phyloP scores from a whole-genome alignment of 1,284 basidiomycete species.

The Austropuccinia psidii region DNA sequence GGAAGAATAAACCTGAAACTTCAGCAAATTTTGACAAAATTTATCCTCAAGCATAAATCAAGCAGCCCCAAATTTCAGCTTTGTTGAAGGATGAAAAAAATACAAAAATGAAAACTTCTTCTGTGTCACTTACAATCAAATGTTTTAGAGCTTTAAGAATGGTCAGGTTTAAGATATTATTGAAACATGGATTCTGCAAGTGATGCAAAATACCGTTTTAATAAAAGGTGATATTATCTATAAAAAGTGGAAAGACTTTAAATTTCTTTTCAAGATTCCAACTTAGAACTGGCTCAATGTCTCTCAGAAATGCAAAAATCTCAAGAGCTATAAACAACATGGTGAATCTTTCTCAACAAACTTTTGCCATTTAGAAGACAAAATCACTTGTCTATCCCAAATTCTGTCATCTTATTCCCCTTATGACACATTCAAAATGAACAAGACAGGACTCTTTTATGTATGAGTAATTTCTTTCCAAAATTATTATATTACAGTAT shows the following conservation, averaged over 20 bases:
- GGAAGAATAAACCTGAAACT: not conserved
- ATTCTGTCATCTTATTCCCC: not conserved
- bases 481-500: not conserved
- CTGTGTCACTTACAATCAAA: not conserved
- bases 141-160: not conserved
- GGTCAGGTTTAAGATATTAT: not conserved
- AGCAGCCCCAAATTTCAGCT: too few relatives aligned
- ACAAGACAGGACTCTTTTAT: not conserved
- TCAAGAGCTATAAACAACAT: not conserved
- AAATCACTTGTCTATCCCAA: not conserved
- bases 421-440: not conserved
- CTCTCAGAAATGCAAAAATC: not conserved
- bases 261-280: not conserved
- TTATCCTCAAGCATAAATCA: too few relatives aligned
- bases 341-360: not conserved
- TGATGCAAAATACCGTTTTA: not conserved
- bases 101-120: not conserved
- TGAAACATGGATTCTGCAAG: too few relatives aligned
- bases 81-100: too few relatives aligned
- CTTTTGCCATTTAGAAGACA: not conserved
- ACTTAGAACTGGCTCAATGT: not conserved
- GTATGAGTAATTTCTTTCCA: not conserved
- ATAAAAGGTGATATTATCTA: not conserved
- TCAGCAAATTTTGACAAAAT: not conserved
- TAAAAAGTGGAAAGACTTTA: constrained; percentile 7